Percentiles rank a stretch among this genome's conserved stretches.
These are phyloP conservation scores for Panaeolus papilionaceus DNA, from an alignment of 768 basidiomycete genomes.

Conservation along the genomic window DNA sequence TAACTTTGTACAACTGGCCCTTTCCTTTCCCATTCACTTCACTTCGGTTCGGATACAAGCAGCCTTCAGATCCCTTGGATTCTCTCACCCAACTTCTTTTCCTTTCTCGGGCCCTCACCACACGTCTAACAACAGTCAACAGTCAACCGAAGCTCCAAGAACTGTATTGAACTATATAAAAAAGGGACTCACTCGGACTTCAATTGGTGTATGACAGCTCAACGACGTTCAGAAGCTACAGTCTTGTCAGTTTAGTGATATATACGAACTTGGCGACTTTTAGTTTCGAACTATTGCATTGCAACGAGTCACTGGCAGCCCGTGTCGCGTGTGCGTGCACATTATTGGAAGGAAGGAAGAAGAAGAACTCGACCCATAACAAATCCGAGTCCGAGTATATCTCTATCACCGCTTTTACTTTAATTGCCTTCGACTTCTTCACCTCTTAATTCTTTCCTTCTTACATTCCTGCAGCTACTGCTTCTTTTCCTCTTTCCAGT, in stretches of 20 bases:
- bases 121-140: neutral
- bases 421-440: neutral
- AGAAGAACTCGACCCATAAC: neutral
- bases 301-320: neutral
- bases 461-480: neutral
- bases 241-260: neutral
- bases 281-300: neutral
- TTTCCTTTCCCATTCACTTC: neutral
- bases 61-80: neutral
- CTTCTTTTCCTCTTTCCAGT: neutral
- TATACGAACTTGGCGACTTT: neutral
- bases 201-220: neutral
- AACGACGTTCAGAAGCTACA: neutral
- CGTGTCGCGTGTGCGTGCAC: conserved; percentile 1
- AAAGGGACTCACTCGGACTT: neutral
- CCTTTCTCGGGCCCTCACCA: conserved; percentile 2
- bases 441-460: neutral
- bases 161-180: neutral
- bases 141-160: neutral
- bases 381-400: conserved; percentile 8
- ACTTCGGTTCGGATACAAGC: neutral
- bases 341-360: neutral
- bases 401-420: neutral
- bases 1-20: neutral
- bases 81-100: neutral